Percentiles rank a stretch among this genome's conserved stretches.
Conservation (phyloP, 2,329 filamentous ascomycete genomes). For the Mariannaea sp. region DNA sequence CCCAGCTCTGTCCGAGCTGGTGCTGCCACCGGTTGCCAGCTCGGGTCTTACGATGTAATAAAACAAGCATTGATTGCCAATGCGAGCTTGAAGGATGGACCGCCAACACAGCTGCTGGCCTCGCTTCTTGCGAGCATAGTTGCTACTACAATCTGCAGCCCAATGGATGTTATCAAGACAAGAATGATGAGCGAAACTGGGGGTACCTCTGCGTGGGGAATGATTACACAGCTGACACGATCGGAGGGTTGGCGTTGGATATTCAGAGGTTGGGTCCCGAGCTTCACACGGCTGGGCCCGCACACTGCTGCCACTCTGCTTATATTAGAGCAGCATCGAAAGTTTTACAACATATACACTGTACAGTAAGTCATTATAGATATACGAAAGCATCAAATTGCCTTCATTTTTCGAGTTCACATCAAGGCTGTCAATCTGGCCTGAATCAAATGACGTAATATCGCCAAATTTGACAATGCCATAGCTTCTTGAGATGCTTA, state of each 20-base stretch:
- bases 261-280: slow-evolving; percentile 20
- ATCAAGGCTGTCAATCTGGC: too few species aligned
- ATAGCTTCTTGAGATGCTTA: too few species aligned
- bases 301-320: slow-evolving; percentile 20
- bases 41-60: slow-evolving; percentile 18
- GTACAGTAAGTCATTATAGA: background rate
- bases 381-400: background rate
- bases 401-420: background rate
- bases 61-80: slow-evolving; percentile 13
- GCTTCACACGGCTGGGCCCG: slow-evolving; percentile 17
- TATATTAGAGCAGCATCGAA: slow-evolving; percentile 18
- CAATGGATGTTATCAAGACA: slow-evolving; percentile 23
- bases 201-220: background rate
- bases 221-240: slow-evolving; percentile 13
- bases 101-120: slow-evolving; percentile 14
- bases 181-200: slow-evolving; percentile 14
- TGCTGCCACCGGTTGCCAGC: slow-evolving; percentile 18
- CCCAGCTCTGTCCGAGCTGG: slow-evolving; percentile 16
- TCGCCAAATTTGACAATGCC: too few species aligned
- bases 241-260: slow-evolving; percentile 20
- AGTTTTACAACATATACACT: slow-evolving; percentile 8
- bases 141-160: slow-evolving; percentile 22
- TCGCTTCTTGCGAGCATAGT: slow-evolving; percentile 18
- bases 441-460: too few species aligned
- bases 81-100: slow-evolving; percentile 2